Percentiles rank a stretch among this genome's conserved stretches.
Evolutionary conservation across 768 basidiomycete species (phyloP).

Genomic region (Leucosporidium yakuticum): DNA sequence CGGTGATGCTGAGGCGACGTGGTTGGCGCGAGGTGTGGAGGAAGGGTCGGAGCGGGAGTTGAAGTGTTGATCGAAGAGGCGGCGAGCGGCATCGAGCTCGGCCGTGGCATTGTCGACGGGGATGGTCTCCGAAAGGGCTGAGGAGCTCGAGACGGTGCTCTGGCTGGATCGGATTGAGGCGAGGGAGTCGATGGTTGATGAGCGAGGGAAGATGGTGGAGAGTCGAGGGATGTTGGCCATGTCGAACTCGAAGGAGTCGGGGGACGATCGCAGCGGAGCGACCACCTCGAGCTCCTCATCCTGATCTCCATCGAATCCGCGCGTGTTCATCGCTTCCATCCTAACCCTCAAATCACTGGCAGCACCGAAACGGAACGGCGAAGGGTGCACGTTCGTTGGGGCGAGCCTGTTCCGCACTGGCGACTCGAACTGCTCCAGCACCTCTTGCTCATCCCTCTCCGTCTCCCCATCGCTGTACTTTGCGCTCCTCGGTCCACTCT

Average conservation of each 20-base stretch:
- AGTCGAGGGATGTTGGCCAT: constrained; percentile 3
- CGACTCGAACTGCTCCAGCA: neutral
- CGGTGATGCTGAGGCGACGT: too few relatives aligned
- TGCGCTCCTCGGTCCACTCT: neutral
- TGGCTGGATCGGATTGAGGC: neutral
- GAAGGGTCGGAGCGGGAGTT: neutral
- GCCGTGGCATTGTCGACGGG: neutral
- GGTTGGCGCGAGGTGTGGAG: neutral
- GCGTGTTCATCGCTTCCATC: too few relatives aligned
- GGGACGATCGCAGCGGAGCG: too few relatives aligned
- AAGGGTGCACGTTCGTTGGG: neutral
- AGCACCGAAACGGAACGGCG: neutral
- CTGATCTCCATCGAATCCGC: too few relatives aligned
- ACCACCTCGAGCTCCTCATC: too few relatives aligned
- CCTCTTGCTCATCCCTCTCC: neutral
- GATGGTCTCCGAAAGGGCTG: neutral
- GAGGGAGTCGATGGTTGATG: constrained; percentile 15
- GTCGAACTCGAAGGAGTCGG: neutral
- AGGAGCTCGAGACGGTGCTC: too few relatives aligned
- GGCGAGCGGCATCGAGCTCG: constrained; percentile 7
- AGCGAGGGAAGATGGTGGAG: constrained; percentile 9
- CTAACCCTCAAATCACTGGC: too few relatives aligned
- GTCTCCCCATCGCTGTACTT: neutral
- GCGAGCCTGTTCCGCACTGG: neutral
- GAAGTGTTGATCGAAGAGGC: constrained; percentile 10